phyloP scores from a whole-genome alignment of 805 yeast species.

The Candida incommunis region DNA sequence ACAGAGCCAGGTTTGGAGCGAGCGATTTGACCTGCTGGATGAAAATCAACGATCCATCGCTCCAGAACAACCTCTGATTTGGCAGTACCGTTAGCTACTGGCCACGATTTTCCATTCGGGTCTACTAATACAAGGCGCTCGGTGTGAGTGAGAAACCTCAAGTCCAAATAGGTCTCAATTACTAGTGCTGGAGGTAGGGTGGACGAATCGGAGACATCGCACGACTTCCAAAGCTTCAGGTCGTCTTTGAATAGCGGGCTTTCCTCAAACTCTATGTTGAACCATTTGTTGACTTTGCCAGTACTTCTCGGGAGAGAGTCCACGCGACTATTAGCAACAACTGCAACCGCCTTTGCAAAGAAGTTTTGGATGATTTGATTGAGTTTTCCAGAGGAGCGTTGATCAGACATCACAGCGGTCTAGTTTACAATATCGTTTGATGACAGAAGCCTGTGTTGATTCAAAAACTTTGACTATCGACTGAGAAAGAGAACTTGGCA shows the following conservation, averaged over 20 bases:
- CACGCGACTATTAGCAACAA: conserved; percentile 17
- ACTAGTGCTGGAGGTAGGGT: conserved; percentile 61
- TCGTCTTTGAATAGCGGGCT: conserved; percentile 35
- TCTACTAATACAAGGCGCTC: conserved; percentile 50
- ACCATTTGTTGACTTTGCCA: conserved; percentile 21
- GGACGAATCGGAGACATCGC: conserved; percentile 11
- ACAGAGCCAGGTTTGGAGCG: conserved; percentile 3
- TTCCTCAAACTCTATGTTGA: conserved; percentile 28
- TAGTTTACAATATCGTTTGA: no score
- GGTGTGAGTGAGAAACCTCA: conserved; percentile 38
- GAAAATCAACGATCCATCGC: conserved; percentile 83
- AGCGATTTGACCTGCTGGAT: conserved; percentile 27
- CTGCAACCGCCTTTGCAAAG: conserved; percentile 25
- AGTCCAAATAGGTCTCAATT: conserved; percentile 67
- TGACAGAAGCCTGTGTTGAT: no score
- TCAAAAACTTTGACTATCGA: no score
- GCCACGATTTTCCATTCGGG: conserved; percentile 28
- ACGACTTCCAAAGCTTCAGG: conserved; percentile 43
- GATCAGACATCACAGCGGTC: neutral
- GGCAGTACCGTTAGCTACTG: conserved; percentile 46
- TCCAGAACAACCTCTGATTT: conserved; percentile 84
- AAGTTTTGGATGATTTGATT: conserved; percentile 24
- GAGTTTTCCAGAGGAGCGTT: neutral
- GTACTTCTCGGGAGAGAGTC: conserved; percentile 10
- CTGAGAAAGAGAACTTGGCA: no score